Evolutionary conservation across 2,329 filamentous ascomycete genomes (phyloP).

Genomic region (Cryphonectria japonica): DNA sequence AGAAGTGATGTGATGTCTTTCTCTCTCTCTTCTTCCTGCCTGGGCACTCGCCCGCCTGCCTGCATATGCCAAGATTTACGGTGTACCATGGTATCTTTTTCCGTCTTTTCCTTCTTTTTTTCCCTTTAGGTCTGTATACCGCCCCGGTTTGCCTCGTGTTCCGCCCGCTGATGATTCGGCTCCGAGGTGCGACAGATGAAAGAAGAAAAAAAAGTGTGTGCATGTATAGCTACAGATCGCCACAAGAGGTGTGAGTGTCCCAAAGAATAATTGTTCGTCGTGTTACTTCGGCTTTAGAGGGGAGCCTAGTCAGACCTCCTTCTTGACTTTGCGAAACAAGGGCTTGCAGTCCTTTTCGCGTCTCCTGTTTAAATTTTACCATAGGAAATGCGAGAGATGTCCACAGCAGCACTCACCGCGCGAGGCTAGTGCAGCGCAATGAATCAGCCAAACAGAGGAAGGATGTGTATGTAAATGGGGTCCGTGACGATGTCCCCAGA

Average conservation of each 20-base stretch:
- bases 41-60: neutral
- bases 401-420: neutral
- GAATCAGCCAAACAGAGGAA: neutral
- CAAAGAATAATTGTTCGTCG: neutral
- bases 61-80: neutral
- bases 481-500: neutral
- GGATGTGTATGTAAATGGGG: neutral
- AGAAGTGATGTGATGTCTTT: neutral
- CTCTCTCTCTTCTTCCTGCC: neutral
- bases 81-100: neutral
- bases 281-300: neutral
- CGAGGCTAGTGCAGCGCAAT: neutral
- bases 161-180: conserved; percentile 1
- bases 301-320: neutral
- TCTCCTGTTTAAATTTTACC: neutral
- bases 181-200: neutral
- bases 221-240: neutral
- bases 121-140: neutral
- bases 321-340: neutral
- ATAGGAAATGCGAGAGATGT: neutral
- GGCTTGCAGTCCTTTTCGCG: neutral
- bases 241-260: neutral
- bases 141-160: neutral
- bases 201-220: neutral
- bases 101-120: neutral